A percentile compares a stretch with the other conserved stretches of the same genome.
Evolutionary conservation across 2,329 filamentous ascomycete genomes (phyloP).

Genomic region (Thielaviopsis ethacetica): DNA sequence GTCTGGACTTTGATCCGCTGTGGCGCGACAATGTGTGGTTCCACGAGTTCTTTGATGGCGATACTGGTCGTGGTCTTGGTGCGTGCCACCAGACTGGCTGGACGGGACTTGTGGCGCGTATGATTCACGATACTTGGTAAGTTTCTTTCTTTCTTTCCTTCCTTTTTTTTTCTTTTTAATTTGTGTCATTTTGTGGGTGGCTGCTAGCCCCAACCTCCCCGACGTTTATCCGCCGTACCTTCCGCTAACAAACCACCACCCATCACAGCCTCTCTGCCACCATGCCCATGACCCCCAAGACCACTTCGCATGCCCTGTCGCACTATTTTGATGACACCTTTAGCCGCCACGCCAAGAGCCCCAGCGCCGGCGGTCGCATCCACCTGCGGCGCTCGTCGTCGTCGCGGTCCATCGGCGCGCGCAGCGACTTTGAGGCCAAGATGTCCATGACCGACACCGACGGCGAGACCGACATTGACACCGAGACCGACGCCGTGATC

Average conservation of each 20-base stretch:
- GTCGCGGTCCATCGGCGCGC: slow-evolving; percentile 63
- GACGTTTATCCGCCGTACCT: background rate
- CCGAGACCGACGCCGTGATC: background rate
- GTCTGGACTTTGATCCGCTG: slow-evolving; percentile 77
- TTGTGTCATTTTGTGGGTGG: background rate
- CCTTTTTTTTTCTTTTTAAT: background rate
- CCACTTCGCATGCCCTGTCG: slow-evolving; percentile 63
- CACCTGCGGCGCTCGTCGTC: slow-evolving; percentile 62
- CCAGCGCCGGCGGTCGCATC: background rate
- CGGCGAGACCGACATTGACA: background rate
- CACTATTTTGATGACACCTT: slow-evolving; percentile 95
- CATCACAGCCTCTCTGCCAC: slow-evolving; percentile 82
- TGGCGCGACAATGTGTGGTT: slow-evolving; percentile 94
- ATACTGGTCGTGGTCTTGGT: slow-evolving; percentile 74
- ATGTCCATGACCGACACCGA: background rate
- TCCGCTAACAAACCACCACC: slow-evolving; percentile 6
- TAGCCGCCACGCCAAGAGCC: slow-evolving; percentile 22
- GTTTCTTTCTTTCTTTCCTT: slow-evolving; percentile 18
- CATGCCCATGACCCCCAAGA: slow-evolving; percentile 81
- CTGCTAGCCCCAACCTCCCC: background rate
- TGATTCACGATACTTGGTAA: slow-evolving; percentile 96
- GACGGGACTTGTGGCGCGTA: slow-evolving; percentile 87
- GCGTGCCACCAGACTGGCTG: slow-evolving; percentile 92
- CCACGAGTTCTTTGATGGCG: slow-evolving; percentile 94
- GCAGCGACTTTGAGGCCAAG: slow-evolving; percentile 51